Evolutionary conservation across 176 grass and related monocot genomes (phyloP).

Genomic region (Puya raimondii): DNA sequence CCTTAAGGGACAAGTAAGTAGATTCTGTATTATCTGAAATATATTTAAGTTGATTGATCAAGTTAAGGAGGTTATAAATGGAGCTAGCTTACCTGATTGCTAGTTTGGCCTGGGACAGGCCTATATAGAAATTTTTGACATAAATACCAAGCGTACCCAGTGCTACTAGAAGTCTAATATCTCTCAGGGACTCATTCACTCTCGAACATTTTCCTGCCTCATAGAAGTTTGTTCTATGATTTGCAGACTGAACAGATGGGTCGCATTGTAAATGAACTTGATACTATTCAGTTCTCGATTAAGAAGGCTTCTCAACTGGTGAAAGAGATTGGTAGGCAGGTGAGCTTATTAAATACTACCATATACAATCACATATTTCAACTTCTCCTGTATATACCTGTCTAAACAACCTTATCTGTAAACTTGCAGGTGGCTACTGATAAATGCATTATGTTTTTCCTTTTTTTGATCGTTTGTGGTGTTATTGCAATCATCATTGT

Average conservation of each 20-base stretch:
- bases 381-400: not conserved
- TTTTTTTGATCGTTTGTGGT: conserved; percentile 80
- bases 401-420: conserved; percentile 17
- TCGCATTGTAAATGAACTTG: conserved; percentile 48
- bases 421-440: conserved; percentile 84
- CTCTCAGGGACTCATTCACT: not conserved
- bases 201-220: not conserved
- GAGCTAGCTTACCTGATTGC: not conserved
- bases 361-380: not conserved
- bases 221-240: not conserved
- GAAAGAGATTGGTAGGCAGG: conserved; percentile 57
- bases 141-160: no score
- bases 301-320: conserved; percentile 53
- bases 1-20: conserved; percentile 76
- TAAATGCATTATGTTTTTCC: conserved; percentile 90
- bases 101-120: no score
- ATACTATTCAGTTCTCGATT: conserved; percentile 46
- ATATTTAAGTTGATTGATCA: conserved; percentile 1
- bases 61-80: not conserved
- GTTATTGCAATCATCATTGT: conserved; percentile 89
- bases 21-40: not conserved
- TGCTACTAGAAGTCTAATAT: no score
- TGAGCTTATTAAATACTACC: not conserved
- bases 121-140: no score
- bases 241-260: conserved; percentile 55